Conservation (phyloP, 805 yeast genomes). For the Myxozyma udenii region DNA sequence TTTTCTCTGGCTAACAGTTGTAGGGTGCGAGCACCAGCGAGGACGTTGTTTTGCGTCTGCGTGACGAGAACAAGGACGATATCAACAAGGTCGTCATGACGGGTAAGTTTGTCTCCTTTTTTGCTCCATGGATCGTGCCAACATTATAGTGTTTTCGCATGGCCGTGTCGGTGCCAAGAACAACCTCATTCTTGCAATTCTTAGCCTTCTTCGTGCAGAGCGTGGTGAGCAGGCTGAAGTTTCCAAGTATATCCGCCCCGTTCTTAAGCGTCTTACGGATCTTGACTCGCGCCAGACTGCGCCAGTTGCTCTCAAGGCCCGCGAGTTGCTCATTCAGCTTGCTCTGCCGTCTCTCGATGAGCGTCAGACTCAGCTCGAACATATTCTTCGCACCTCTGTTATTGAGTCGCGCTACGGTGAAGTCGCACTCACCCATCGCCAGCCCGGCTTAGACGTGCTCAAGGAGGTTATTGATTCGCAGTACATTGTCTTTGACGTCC, state of each 20-base stretch:
- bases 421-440: conserved; percentile 66
- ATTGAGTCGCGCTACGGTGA: conserved; percentile 88
- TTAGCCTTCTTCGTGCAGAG: conserved; percentile 63
- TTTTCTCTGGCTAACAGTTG: background rate
- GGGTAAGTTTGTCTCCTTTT: conserved; percentile 11
- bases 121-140: background rate
- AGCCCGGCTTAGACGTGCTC: conserved; percentile 75
- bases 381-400: conserved; percentile 86
- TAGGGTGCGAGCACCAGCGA: conserved; percentile 68
- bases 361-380: conserved; percentile 95
- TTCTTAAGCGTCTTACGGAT: conserved; percentile 77
- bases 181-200: conserved; percentile 79
- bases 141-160: conserved; percentile 66
- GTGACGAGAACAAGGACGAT: conserved; percentile 82
- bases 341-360: conserved; percentile 94
- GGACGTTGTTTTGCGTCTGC: conserved; percentile 76
- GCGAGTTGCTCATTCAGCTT: conserved; percentile 94
- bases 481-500: conserved; percentile 92
- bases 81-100: conserved; percentile 65
- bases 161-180: conserved; percentile 91
- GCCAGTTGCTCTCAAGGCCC: conserved; percentile 89
- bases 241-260: conserved; percentile 63
- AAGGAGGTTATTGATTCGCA: conserved; percentile 94
- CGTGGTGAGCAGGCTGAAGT: conserved; percentile 38
- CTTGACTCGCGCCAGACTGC: conserved; percentile 87